Conservation (phyloP, 2,329 filamentous ascomycete species). For the Alternaria triticina region DNA sequence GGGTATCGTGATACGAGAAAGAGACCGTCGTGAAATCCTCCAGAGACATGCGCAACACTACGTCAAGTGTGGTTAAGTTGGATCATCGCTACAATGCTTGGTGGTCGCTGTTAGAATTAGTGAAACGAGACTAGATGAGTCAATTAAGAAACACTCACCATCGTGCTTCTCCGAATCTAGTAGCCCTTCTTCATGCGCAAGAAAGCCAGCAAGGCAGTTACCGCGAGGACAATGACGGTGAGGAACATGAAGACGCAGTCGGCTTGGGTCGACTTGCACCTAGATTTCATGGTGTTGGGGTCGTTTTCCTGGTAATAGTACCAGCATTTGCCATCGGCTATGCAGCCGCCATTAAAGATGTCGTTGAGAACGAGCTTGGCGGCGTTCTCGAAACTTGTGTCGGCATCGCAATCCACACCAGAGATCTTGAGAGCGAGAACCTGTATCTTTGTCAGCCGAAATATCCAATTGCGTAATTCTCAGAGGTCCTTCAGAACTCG, state of each 20-base stretch:
- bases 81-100: neutral
- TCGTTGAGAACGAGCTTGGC: slow-evolving; percentile 12
- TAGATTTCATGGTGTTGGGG: slow-evolving; percentile 1
- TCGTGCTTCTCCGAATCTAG: neutral
- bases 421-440: slow-evolving; percentile 27
- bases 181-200: slow-evolving; percentile 19
- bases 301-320: neutral
- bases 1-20: neutral
- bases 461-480: neutral
- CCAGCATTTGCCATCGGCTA: neutral
- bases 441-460: slow-evolving; percentile 11
- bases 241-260: slow-evolving; percentile 38
- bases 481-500: neutral
- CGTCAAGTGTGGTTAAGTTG: neutral
- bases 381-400: neutral
- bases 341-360: slow-evolving; percentile 28
- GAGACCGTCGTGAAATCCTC: neutral
- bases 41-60: neutral
- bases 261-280: slow-evolving; percentile 29
- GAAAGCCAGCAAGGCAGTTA: slow-evolving; percentile 11
- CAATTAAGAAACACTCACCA: neutral
- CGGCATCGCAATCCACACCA: slow-evolving; percentile 15
- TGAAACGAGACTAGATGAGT: neutral
- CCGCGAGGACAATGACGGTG: slow-evolving; percentile 20
- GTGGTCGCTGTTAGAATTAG: neutral